phyloP scores from a whole-genome alignment of 139 green algal genomes.

The Haematococcus lacustris region DNA sequence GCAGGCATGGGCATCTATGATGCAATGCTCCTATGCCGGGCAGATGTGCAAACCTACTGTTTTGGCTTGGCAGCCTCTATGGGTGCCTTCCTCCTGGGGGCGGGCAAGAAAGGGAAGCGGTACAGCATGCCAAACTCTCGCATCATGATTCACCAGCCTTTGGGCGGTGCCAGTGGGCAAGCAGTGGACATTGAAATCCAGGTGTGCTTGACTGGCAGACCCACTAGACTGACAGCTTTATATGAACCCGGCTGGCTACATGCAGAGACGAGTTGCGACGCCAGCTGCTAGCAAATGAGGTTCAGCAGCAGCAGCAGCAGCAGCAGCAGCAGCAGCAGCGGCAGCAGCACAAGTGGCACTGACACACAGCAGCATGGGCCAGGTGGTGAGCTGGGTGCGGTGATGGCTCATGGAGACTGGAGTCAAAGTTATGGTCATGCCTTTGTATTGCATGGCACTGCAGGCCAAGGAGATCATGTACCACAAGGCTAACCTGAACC shows the following conservation, averaged over 20 bases:
- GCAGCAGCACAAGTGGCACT: too few relatives aligned
- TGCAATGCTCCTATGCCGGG: slow-evolving; percentile 83
- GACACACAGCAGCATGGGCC: too few relatives aligned
- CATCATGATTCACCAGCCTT: slow-evolving; percentile 99
- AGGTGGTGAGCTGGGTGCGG: too few relatives aligned
- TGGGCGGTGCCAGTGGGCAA: slow-evolving; percentile 89
- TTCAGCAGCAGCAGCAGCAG: too few relatives aligned
- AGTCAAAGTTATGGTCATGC: too few relatives aligned
- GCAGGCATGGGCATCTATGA: slow-evolving; percentile 99
- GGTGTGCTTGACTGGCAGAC: slow-evolving; percentile 29
- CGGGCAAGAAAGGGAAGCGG: slow-evolving; percentile 85
- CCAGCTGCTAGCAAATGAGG: too few relatives aligned
- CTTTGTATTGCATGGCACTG: too few relatives aligned
- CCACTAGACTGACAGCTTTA: too few relatives aligned
- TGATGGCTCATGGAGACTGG: too few relatives aligned
- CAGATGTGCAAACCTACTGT: slow-evolving; percentile 89
- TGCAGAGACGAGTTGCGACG: too few relatives aligned
- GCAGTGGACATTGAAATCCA: slow-evolving; percentile 84
- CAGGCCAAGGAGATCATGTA: slow-evolving; percentile 99
- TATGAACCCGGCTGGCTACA: too few relatives aligned
- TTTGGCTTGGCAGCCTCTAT: slow-evolving; percentile 98
- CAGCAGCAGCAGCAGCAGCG: too few relatives aligned
- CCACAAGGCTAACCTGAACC: slow-evolving; percentile 97
- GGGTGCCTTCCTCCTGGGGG: slow-evolving; percentile 95
- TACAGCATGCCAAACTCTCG: slow-evolving; percentile 95